Evolutionary conservation across 139 green algal genomes (phyloP).

Genomic region (Coelastrella sp.): DNA sequence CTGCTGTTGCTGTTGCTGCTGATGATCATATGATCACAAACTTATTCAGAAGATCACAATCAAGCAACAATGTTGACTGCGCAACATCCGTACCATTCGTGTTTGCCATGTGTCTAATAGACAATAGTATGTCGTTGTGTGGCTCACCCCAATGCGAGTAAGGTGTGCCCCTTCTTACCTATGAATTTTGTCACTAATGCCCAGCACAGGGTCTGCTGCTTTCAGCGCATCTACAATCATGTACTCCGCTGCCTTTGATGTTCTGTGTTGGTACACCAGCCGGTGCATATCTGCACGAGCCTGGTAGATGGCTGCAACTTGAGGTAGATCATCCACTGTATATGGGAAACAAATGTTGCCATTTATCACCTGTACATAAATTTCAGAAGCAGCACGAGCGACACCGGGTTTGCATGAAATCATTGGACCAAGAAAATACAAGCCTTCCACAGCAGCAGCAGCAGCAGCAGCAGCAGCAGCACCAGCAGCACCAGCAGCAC

Average conservation of each 20-base stretch:
- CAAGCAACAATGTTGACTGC: too few species aligned
- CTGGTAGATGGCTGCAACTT: slow-evolving; percentile 39
- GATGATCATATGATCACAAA: too few species aligned
- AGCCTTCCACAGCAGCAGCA: too few species aligned
- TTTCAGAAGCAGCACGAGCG: neutral
- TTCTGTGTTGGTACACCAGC: slow-evolving; percentile 60
- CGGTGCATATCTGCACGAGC: slow-evolving; percentile 53
- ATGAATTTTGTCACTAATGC: slow-evolving; percentile 17
- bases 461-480: neutral
- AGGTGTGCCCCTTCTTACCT: neutral
- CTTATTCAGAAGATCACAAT: too few species aligned
- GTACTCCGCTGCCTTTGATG: slow-evolving; percentile 70
- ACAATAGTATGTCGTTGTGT: too few species aligned
- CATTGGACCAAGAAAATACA: too few species aligned
- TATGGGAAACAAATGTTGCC: slow-evolving; percentile 26
- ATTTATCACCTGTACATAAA: neutral
- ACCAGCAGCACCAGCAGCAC: neutral
- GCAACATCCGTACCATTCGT: too few species aligned
- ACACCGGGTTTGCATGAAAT: too few species aligned
- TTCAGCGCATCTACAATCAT: slow-evolving; percentile 73
- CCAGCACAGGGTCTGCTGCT: slow-evolving; percentile 59
- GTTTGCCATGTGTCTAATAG: too few species aligned
- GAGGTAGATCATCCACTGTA: too few species aligned
- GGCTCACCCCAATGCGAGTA: too few species aligned
- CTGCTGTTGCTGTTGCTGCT: too few species aligned